Conservation (phyloP, 148 eudicot species). For the Vaccinium darrowii region DNA sequence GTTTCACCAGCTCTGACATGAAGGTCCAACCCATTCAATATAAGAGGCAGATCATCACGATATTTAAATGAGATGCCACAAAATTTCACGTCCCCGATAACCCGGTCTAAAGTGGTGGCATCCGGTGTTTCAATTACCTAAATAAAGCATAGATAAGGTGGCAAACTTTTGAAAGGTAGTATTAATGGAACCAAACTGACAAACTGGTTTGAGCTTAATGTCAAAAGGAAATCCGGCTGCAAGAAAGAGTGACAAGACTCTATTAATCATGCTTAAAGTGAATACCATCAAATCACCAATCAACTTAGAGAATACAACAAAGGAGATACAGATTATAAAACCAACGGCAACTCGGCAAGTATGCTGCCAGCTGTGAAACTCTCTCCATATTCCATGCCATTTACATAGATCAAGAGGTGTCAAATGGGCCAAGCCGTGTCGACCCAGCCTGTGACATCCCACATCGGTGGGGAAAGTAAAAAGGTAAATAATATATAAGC, state of each 20-base stretch:
- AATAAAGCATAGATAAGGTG: constrained; percentile 7
- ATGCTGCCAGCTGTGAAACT: constrained; percentile 2
- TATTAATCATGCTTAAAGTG: neutral
- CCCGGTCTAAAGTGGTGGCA: constrained; percentile 57
- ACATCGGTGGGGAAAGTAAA: too few relatives aligned
- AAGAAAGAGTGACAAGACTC: neutral
- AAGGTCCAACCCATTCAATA: constrained; percentile 67
- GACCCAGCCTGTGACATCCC: too few relatives aligned
- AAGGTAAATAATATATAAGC: too few relatives aligned
- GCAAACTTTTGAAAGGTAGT: constrained; percentile 8
- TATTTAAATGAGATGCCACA: constrained; percentile 65
- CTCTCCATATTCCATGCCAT: neutral
- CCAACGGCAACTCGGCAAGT: neutral
- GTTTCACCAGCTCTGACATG: constrained; percentile 87
- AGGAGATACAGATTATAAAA: neutral
- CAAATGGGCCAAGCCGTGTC: too few relatives aligned
- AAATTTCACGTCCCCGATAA: constrained; percentile 71
- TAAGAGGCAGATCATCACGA: constrained; percentile 54
- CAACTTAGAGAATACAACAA: neutral
- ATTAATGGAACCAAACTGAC: neutral
- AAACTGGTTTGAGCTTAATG: neutral
- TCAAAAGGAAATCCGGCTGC: neutral
- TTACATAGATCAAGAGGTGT: neutral
- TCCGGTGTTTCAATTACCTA: constrained; percentile 69
- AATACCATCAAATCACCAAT: constrained; percentile 1